Conservation (phyloP, 495 filamentous ascomycete genomes). For the Letharia lupina region DNA sequence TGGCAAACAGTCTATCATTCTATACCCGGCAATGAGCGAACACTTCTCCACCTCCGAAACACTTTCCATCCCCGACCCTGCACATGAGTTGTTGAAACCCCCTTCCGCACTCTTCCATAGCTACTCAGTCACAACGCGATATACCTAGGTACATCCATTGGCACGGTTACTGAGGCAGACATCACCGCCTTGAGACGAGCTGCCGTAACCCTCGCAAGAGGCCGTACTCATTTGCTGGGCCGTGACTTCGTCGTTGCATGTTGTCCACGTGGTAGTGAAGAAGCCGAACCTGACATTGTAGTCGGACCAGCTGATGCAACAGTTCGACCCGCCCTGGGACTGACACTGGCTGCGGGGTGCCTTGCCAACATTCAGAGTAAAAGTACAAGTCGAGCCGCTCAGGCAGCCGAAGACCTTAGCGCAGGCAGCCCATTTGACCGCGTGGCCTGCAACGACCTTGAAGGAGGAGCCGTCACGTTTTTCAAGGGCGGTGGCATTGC, state of each 20-base stretch:
- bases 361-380: not conserved
- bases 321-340: not conserved
- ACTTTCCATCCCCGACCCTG: not conserved
- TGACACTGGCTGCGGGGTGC: slow-evolving; percentile 12
- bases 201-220: slow-evolving; percentile 13
- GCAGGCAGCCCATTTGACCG: not conserved
- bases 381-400: slow-evolving; percentile 1
- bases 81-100: slow-evolving; percentile 7
- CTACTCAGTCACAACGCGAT: not conserved
- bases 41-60: not conserved
- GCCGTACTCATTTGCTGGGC: not conserved
- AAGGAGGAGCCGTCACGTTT: slow-evolving; percentile 9
- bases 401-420: not conserved
- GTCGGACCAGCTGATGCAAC: slow-evolving; percentile 14
- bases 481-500: slow-evolving; percentile 1
- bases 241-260: not conserved
- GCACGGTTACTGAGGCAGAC: slow-evolving; percentile 13
- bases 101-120: not conserved
- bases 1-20: slow-evolving; percentile 1
- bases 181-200: slow-evolving; percentile 8
- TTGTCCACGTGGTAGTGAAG: not conserved
- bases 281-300: slow-evolving; percentile 11
- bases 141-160: slow-evolving; percentile 3
- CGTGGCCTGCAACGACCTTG: not conserved
- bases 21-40: not conserved